Conservation (phyloP, 139 green algal species). For the Micromonas commoda region DNA sequence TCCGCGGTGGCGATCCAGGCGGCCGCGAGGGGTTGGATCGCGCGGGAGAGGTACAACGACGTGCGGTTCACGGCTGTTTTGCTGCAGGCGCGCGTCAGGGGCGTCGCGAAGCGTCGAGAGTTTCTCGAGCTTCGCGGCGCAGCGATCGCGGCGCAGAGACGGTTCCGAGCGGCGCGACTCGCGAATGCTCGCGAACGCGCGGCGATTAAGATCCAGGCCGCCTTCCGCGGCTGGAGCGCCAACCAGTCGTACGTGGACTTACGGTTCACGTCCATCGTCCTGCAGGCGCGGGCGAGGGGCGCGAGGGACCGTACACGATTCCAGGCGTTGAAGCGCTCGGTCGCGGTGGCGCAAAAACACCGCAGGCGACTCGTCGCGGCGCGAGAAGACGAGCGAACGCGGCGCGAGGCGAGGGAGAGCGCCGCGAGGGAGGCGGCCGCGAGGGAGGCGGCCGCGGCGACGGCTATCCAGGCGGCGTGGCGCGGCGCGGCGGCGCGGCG, state of each 20-base stretch:
- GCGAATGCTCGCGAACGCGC: not conserved
- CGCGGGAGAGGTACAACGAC: not conserved
- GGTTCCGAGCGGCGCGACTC: not conserved
- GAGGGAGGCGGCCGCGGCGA: not conserved
- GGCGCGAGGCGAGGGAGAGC: not conserved
- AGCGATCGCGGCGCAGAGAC: not conserved
- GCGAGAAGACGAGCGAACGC: not conserved
- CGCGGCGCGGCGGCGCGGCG: too few species aligned
- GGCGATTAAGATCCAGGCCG: slow-evolving; percentile 5
- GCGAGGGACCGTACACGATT: too few species aligned
- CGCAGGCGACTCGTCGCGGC: not conserved
- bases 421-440: not conserved
- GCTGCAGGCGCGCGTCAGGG: not conserved
- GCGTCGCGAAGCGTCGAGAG: not conserved
- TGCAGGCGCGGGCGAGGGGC: too few species aligned
- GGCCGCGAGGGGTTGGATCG: not conserved
- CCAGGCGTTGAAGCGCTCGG: too few species aligned
- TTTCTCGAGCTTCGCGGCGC: not conserved
- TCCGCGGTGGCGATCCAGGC: slow-evolving; percentile 1
- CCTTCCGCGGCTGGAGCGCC: not conserved
- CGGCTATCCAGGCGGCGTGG: not conserved
- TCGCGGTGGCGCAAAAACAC: too few species aligned
- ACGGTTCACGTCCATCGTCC: too few species aligned
- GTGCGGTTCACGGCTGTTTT: not conserved
- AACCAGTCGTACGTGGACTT: not conserved